Conservation (phyloP, 441 rosid species). For the Erodium trifolium region DNA sequence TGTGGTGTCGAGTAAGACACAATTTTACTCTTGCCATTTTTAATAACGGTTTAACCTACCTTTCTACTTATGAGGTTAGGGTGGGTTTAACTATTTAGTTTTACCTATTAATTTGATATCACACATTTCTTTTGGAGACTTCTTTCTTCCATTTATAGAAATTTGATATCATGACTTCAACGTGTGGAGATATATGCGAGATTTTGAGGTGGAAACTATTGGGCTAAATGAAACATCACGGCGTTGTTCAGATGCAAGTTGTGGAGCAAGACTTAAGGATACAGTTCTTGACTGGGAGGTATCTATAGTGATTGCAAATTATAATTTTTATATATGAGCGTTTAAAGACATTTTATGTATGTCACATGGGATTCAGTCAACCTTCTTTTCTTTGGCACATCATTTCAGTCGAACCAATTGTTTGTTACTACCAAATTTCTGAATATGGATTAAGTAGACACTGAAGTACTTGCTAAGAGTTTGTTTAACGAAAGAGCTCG, state of each 20-base stretch:
- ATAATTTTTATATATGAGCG: not conserved
- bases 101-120: not conserved
- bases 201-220: constrained; percentile 91
- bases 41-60: not conserved
- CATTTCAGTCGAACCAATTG: too few species aligned
- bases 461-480: too few species aligned
- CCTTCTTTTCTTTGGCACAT: too few species aligned
- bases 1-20: constrained; percentile 73
- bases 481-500: too few species aligned
- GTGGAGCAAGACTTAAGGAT: constrained; percentile 79
- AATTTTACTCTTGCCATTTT: constrained; percentile 11
- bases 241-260: constrained; percentile 53
- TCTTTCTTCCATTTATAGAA: constrained; percentile 9
- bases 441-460: not conserved
- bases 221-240: constrained; percentile 88
- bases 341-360: not conserved
- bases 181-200: constrained; percentile 66
- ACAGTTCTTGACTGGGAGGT: constrained; percentile 99
- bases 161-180: constrained; percentile 13
- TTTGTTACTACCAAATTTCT: not conserved
- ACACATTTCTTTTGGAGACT: not conserved
- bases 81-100: not conserved
- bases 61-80: not conserved
- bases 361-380: not conserved
- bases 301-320: constrained; percentile 11